phyloP scores from a whole-genome alignment of 352 stramenopile genomes.

The Globisporangium nodosum region DNA sequence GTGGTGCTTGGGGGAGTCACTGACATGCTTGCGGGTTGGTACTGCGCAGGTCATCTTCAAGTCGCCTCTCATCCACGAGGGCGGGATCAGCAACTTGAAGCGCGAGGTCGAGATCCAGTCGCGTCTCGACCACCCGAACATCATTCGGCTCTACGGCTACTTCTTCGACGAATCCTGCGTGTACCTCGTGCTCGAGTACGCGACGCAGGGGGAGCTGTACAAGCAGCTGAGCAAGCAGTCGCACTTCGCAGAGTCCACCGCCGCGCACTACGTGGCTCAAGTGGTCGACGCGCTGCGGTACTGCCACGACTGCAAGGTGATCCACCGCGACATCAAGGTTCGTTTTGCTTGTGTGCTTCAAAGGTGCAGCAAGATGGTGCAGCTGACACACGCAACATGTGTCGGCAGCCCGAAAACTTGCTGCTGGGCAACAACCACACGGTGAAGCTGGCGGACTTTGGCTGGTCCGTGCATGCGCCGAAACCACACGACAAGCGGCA shows the following conservation, averaged over 20 bases:
- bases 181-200: constrained; percentile 84
- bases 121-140: constrained; percentile 65
- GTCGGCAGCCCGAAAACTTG: constrained; percentile 72
- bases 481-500: constrained; percentile 47
- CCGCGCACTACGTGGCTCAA: constrained; percentile 71
- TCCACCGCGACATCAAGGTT: constrained; percentile 88
- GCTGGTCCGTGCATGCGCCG: constrained; percentile 76
- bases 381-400: constrained; percentile 1
- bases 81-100: constrained; percentile 55
- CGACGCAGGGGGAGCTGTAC: constrained; percentile 75
- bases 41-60: constrained; percentile 56
- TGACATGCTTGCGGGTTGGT: neutral
- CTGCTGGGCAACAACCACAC: constrained; percentile 66
- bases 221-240: constrained; percentile 61
- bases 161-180: constrained; percentile 83
- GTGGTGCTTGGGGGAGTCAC: neutral
- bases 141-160: constrained; percentile 74
- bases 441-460: constrained; percentile 86
- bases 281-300: constrained; percentile 74
- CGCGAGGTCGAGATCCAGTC: constrained; percentile 84
- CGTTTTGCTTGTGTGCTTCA: neutral
- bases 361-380: neutral
- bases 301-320: constrained; percentile 71
- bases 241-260: constrained; percentile 42
- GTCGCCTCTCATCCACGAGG: constrained; percentile 48